phyloP scores from a whole-genome alignment of 2,329 filamentous ascomycete species.

The Monascus ruber region DNA sequence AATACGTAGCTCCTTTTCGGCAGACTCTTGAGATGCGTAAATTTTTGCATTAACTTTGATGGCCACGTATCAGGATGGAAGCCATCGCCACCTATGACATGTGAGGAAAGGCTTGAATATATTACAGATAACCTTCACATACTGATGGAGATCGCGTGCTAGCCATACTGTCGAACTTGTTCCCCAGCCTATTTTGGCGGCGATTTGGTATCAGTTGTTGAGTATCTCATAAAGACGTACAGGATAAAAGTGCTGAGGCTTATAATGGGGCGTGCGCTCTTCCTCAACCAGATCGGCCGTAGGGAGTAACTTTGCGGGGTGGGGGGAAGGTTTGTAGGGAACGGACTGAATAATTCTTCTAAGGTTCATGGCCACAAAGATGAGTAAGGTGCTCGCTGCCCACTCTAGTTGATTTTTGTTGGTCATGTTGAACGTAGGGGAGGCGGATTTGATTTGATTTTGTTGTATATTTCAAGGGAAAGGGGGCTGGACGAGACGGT shows the following conservation, averaged over 20 bases:
- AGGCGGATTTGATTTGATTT: no score
- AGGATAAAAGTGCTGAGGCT: conserved; percentile 18
- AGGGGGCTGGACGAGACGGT: no score
- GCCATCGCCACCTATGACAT: conserved; percentile 6
- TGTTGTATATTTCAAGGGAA: no score
- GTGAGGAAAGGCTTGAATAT: no score
- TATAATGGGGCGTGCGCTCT: conserved; percentile 8
- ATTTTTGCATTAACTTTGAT: conserved; percentile 19
- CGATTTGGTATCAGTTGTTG: conserved; percentile 24
- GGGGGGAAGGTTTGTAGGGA: not conserved
- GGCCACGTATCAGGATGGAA: conserved; percentile 13
- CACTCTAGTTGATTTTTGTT: no score
- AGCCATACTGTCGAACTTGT: conserved; percentile 32
- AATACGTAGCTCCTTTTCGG: conserved; percentile 15
- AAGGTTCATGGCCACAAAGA: no score
- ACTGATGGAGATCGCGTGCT: conserved; percentile 18
- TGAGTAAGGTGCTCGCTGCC: no score
- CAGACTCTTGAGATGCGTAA: conserved; percentile 3
- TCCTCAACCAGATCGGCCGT: conserved; percentile 8
- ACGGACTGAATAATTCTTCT: not conserved
- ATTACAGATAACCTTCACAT: conserved; percentile 3
- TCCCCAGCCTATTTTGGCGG: conserved; percentile 30
- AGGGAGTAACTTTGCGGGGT: not conserved
- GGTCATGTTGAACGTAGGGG: no score
- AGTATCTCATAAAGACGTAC: conserved; percentile 23